Evolutionary conservation across 306 rosid genomes (phyloP).

Genomic region (Casuarina equisetifolia): DNA sequence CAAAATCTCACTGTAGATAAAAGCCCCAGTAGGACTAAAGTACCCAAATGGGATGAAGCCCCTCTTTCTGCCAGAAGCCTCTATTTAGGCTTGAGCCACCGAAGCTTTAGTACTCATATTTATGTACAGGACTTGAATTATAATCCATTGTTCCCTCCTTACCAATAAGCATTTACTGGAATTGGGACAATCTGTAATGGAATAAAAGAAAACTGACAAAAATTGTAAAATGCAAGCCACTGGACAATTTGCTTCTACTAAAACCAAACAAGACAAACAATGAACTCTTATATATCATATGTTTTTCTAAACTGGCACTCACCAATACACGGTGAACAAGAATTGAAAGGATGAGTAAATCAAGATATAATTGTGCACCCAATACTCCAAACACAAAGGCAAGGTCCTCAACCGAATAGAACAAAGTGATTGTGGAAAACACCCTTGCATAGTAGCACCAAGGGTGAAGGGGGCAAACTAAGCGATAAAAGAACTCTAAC

Average conservation of each 20-base stretch:
- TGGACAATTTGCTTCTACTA: neutral
- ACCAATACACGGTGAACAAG: neutral
- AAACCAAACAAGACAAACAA: constrained; percentile 1
- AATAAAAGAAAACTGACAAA: neutral
- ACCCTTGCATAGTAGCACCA: neutral
- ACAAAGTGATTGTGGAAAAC: neutral
- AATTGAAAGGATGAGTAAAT: neutral
- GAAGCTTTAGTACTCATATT: no score
- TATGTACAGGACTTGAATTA: no score
- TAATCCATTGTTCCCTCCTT: no score
- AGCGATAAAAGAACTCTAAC: neutral
- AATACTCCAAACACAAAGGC: neutral
- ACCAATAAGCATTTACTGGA: no score
- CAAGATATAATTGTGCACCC: neutral
- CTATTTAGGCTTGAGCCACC: no score
- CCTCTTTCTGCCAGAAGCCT: no score
- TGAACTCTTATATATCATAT: neutral
- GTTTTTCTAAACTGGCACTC: neutral
- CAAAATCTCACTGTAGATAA: no score
- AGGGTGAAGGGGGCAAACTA: neutral
- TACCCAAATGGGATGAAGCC: neutral
- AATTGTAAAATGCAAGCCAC: neutral
- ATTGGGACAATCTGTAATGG: neutral
- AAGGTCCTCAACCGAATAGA: neutral
- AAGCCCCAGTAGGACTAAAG: no score